These are phyloP conservation scores for Furcasterigmium furcatum DNA, from an alignment of 2,329 filamentous ascomycete genomes.

Conservation along the genomic window DNA sequence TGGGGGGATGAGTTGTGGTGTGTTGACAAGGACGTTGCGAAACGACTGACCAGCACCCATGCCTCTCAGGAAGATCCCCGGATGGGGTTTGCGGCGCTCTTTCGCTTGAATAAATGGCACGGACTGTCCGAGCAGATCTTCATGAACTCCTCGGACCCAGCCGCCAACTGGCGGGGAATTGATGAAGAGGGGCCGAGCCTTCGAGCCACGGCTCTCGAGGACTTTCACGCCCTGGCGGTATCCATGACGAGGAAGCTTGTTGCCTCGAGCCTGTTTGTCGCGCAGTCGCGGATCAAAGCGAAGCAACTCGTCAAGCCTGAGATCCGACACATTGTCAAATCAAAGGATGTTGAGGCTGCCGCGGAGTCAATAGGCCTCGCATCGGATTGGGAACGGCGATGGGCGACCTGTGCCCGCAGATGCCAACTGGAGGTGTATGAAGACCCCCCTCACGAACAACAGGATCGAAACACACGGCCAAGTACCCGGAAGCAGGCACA, in stretches of 20 bases:
- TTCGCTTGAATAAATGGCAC: conserved; percentile 60
- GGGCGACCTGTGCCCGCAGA: conserved; percentile 45
- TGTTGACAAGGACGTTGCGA: conserved; percentile 42
- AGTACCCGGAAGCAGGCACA: too few relatives aligned
- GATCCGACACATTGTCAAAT: too few relatives aligned
- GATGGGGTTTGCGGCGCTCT: conserved; percentile 44
- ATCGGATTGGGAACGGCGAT: conserved; percentile 34
- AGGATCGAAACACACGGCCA: conserved; percentile 11
- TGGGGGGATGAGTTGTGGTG: conserved; percentile 64
- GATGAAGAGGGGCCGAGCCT: conserved; percentile 65
- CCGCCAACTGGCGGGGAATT: conserved; percentile 66
- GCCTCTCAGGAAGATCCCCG: conserved; percentile 10
- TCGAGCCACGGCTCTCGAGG: conserved; percentile 70
- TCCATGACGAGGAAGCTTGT: conserved; percentile 69
- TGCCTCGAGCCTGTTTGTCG: conserved; percentile 65
- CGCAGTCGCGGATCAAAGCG: conserved; percentile 64
- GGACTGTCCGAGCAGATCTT: conserved; percentile 64
- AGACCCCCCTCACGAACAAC: conserved; percentile 8
- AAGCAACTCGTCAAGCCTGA: conserved; percentile 27
- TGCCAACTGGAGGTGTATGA: conserved; percentile 45
- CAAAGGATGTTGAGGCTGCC: conserved; percentile 49
- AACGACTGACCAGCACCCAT: conserved; percentile 11
- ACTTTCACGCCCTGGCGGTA: conserved; percentile 67
- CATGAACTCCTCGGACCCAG: conserved; percentile 65
- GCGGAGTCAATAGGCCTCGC: conserved; percentile 41